Evolutionary conservation across 768 basidiomycete species (phyloP), one percentile per base, ranked within the genome.

Genomic region (Polyporus arcularius): DNA sequence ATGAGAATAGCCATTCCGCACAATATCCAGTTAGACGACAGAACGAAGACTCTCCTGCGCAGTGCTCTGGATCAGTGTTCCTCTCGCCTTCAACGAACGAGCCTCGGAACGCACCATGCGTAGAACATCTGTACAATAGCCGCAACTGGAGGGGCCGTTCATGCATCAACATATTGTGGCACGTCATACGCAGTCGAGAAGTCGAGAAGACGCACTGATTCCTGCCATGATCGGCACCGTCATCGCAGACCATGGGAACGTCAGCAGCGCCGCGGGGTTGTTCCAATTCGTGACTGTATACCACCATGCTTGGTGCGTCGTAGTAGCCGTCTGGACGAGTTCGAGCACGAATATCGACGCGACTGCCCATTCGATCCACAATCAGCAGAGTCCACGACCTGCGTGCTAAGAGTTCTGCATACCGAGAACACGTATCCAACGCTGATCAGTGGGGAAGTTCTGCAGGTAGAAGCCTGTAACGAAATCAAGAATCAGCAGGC

Each of bases 211-310:
- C 56, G 26, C 21, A 71, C 70, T 65, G 42, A 67, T 42, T 16
- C 58, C 68, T 8, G 64, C 65, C 53, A 67, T 56, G 15, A 67
- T 63, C 5, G 65, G 60, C 21, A 67, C 56, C 11, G 62, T 48
- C 21, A 45, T 39, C 38, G 57, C 60, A 15, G 57, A 57, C 56
- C 58, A 64, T 31, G 67, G 69, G 31, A 63, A 55, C 9, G 52
- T 43, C n/a, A 55, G 40, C 43, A 71, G 60, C 0, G 62, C 49
- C 10, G 47, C 57, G 28, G 68, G 53, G 53, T 70, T 66, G 12
- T 68, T 60, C 73, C 72, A 65, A n/a, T 62, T 56, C 16, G 57
- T 49, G 53, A 71, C 63, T 39, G 71, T 50, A 46, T 60, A 54
- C 32, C 40, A 60, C 67, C 70, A 70, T 30, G 65, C 67, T 14